Evolutionary conservation across 108 stramenopile species (phyloP).

Genomic region (Nannochloropsis gaditana): DNA sequence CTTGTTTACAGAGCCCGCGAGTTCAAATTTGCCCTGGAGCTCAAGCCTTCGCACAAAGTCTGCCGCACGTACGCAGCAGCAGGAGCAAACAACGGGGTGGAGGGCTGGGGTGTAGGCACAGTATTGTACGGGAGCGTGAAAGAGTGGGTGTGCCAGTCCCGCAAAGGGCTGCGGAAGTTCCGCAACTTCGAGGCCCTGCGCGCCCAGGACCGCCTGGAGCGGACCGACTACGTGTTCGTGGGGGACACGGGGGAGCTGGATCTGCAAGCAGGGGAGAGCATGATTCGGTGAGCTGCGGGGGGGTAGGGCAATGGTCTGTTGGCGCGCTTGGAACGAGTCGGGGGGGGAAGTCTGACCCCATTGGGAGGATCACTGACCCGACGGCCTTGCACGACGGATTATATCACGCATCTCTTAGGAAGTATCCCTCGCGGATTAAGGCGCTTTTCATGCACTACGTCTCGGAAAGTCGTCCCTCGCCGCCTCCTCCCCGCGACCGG

Average conservation of each 20-base stretch:
- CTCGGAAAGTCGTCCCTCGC: neutral
- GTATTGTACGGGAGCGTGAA: slow-evolving; percentile 88
- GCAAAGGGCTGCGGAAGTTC: slow-evolving; percentile 79
- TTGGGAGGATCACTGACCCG: no score
- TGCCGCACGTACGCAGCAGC: slow-evolving; percentile 65
- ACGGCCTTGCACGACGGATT: slow-evolving; percentile 29
- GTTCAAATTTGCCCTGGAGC: slow-evolving; percentile 83
- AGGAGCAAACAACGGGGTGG: slow-evolving; percentile 63
- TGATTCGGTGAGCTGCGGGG: neutral
- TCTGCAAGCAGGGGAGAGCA: slow-evolving; percentile 64
- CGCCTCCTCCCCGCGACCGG: slow-evolving; percentile 16
- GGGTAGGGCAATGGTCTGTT: neutral
- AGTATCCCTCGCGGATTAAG: neutral
- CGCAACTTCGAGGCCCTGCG: slow-evolving; percentile 71
- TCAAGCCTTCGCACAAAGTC: slow-evolving; percentile 69
- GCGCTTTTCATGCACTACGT: slow-evolving; percentile 21
- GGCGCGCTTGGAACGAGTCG: neutral
- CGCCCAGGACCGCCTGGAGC: slow-evolving; percentile 33
- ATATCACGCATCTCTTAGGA: slow-evolving; percentile 55
- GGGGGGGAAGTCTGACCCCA: slow-evolving; percentile 31
- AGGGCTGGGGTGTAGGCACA: slow-evolving; percentile 79
- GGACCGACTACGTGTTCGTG: slow-evolving; percentile 69
- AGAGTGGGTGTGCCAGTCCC: slow-evolving; percentile 82
- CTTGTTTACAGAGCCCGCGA: slow-evolving; percentile 64
- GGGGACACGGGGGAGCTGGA: slow-evolving; percentile 91